Evolutionary conservation across 768 basidiomycete genomes (phyloP).

Genomic region (Pulveroboletus sp.): DNA sequence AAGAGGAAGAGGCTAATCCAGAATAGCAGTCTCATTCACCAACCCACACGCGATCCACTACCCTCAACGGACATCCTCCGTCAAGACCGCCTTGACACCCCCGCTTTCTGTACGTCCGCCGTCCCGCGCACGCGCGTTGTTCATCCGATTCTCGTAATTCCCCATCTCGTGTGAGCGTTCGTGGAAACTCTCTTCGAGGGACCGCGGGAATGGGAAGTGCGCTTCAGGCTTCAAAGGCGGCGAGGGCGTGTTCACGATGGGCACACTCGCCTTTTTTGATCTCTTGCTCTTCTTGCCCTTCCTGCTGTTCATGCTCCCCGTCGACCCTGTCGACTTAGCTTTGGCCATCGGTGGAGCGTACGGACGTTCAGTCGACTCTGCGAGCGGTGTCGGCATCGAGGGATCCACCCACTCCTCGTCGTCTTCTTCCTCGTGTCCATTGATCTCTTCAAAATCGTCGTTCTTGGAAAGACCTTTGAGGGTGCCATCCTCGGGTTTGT

Average conservation of each 20-base stretch:
- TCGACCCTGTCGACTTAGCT: slow-evolving; percentile 25
- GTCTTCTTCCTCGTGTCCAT: slow-evolving; percentile 30
- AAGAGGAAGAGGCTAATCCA: neutral
- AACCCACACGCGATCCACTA: slow-evolving; percentile 1
- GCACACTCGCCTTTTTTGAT: slow-evolving; percentile 32
- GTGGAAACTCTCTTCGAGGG: slow-evolving; percentile 36
- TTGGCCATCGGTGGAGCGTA: slow-evolving; percentile 27
- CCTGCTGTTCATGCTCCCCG: slow-evolving; percentile 21
- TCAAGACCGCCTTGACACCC: slow-evolving; percentile 71
- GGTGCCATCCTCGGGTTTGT: slow-evolving; percentile 13
- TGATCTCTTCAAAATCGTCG: slow-evolving; percentile 27
- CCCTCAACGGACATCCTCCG: slow-evolving; percentile 32
- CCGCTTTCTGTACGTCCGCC: slow-evolving; percentile 84
- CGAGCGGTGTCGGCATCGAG: slow-evolving; percentile 40
- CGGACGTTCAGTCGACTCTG: slow-evolving; percentile 20
- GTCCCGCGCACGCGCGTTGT: slow-evolving; percentile 67
- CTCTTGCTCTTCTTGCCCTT: slow-evolving; percentile 36
- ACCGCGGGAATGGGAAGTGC: slow-evolving; percentile 64
- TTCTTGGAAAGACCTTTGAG: slow-evolving; percentile 26
- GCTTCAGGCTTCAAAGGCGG: slow-evolving; percentile 28
- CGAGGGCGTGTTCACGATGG: slow-evolving; percentile 36
- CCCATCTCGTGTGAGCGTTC: slow-evolving; percentile 20
- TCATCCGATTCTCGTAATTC: slow-evolving; percentile 53
- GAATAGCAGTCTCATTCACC: slow-evolving; percentile 12
- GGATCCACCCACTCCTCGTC: slow-evolving; percentile 70